Percentiles rank a stretch among this genome's conserved stretches.
Evolutionary conservation across 2,329 filamentous ascomycete species (phyloP).

Genomic region (Chrysoporthe cubensis): DNA sequence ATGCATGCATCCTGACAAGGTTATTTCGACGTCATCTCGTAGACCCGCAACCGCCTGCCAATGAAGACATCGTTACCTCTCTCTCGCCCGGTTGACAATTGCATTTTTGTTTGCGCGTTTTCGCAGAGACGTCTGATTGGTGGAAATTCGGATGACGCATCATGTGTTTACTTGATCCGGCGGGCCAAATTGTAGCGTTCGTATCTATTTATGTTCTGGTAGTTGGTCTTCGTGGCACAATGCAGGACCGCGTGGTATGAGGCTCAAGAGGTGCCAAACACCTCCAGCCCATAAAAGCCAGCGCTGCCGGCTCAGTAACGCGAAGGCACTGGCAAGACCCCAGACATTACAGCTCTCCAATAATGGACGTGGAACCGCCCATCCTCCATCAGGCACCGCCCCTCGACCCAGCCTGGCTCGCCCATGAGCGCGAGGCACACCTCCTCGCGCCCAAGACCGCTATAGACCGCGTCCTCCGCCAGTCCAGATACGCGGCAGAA

Average conservation of each 20-base stretch:
- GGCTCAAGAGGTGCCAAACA: too few species aligned
- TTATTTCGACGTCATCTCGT: too few species aligned
- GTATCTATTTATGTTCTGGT: too few species aligned
- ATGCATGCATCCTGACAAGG: too few species aligned
- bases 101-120: neutral
- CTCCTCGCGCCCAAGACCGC: constrained; percentile 35
- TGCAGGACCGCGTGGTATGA: too few species aligned
- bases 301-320: neutral
- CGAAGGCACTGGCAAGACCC: neutral
- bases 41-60: neutral
- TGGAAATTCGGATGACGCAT: constrained; percentile 4
- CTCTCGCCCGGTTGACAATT: neutral
- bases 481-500: constrained; percentile 45
- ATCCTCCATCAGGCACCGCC: constrained; percentile 41
- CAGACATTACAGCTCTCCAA: neutral
- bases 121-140: neutral
- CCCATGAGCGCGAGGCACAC: constrained; percentile 40
- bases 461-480: constrained; percentile 39
- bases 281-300: neutral
- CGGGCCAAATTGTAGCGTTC: neutral
- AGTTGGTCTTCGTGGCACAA: too few species aligned
- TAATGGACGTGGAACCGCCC: constrained; percentile 30
- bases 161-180: neutral
- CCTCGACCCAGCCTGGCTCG: constrained; percentile 46
- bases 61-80: neutral